Conservation (phyloP, 2,329 filamentous ascomycete species). For the Elsinoe ampelina region DNA sequence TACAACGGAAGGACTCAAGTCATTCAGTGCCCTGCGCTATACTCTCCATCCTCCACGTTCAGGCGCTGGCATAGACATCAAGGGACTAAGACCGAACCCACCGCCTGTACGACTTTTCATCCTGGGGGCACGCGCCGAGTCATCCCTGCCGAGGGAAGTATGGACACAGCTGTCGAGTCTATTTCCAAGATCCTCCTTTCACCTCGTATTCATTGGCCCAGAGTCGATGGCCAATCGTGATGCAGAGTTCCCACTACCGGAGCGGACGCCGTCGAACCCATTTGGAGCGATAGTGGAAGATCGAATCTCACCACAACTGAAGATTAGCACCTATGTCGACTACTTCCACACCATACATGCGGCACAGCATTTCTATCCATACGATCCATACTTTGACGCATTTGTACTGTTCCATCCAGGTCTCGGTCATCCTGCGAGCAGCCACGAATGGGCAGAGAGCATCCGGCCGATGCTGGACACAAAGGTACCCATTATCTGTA, state of each 20-base stretch:
- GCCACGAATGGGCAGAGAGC: conserved; percentile 89
- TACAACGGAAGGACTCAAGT: conserved; percentile 84
- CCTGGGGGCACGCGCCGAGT: conserved; percentile 91
- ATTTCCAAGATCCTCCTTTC: conserved; percentile 84
- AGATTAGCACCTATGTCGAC: conserved; percentile 95
- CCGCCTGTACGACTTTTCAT: conserved; percentile 89
- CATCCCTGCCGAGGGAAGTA: conserved; percentile 82
- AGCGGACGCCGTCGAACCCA: conserved; percentile 75
- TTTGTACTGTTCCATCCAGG: conserved; percentile 97
- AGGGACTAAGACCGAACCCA: conserved; percentile 71
- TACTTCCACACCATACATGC: conserved; percentile 97
- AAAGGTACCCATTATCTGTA: conserved; percentile 87
- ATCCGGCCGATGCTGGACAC: conserved; percentile 85
- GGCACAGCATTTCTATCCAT: conserved; percentile 81
- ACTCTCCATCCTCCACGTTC: conserved; percentile 79
- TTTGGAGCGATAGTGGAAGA: conserved; percentile 94
- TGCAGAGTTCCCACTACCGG: conserved; percentile 80
- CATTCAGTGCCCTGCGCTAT: conserved; percentile 84
- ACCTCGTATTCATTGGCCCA: conserved; percentile 88
- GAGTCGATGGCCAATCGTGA: conserved; percentile 95
- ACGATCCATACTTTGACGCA: conserved; percentile 96
- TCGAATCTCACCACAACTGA: conserved; percentile 76
- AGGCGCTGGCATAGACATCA: conserved; percentile 64
- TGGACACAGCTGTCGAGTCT: conserved; percentile 93
- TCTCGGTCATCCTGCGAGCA: conserved; percentile 83